Evolutionary conservation across 1,284 basidiomycete genomes (phyloP).

Genomic region (Bjerkandera adusta): DNA sequence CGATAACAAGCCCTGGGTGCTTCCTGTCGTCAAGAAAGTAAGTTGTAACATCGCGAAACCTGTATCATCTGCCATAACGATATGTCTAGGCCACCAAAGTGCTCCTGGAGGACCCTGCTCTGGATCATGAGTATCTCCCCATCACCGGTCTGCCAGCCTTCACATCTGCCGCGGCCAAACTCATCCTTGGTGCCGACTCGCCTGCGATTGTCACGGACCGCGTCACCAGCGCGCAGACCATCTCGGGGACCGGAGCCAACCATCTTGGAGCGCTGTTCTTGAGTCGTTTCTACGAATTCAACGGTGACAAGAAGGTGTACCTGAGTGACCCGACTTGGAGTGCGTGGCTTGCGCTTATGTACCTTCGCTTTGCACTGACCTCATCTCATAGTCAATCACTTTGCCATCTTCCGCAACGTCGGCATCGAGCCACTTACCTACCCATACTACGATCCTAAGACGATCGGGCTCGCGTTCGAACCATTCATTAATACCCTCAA

Average conservation of each 20-base stretch:
- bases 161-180: conserved; percentile 74
- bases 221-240: conserved; percentile 82
- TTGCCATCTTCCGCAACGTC: conserved; percentile 84
- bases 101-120: conserved; percentile 65
- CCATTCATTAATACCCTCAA: conserved; percentile 70
- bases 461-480: conserved; percentile 83
- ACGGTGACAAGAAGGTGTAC: conserved; percentile 63
- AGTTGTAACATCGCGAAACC: conserved; percentile 17
- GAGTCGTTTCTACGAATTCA: conserved; percentile 79
- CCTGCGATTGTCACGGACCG: conserved; percentile 71
- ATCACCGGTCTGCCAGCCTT: conserved; percentile 88
- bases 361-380: conserved; percentile 9
- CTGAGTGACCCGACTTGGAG: conserved; percentile 94
- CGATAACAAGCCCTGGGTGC: conserved; percentile 83
- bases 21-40: conserved; percentile 91
- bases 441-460: conserved; percentile 89
- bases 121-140: conserved; percentile 94
- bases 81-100: conserved; percentile 67
- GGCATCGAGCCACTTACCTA: conserved; percentile 82
- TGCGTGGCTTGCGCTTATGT: conserved; percentile 38
- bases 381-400: conserved; percentile 74
- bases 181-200: conserved; percentile 80
- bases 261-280: conserved; percentile 91
- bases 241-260: conserved; percentile 95
- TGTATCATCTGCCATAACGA: neutral